These are phyloP conservation scores for Penicillium oxalicum DNA, from an alignment of 2,329 filamentous ascomycete genomes.

Conservation along the genomic window DNA sequence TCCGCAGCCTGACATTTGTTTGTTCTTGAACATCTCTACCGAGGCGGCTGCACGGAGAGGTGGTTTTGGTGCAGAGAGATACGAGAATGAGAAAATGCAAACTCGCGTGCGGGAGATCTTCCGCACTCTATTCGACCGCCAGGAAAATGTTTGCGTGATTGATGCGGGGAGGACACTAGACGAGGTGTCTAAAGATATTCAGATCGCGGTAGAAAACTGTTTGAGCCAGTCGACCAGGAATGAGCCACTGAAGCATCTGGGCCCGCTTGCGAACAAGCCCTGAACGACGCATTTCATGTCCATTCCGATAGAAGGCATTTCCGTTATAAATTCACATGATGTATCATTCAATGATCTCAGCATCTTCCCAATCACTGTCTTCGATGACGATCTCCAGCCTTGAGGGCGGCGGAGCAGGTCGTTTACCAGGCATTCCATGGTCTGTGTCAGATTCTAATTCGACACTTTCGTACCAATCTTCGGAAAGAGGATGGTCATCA, in stretches of 20 bases:
- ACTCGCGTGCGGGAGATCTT: constrained; percentile 70
- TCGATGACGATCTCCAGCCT: constrained; percentile 45
- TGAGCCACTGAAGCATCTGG: constrained; percentile 33
- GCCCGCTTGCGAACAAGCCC: constrained; percentile 22
- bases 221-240: constrained; percentile 29
- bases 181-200: constrained; percentile 45
- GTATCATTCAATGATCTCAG: constrained; percentile 38
- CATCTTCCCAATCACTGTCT: constrained; percentile 51
- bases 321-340: not conserved
- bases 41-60: constrained; percentile 67
- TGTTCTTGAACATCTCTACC: constrained; percentile 79
- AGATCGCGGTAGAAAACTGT: constrained; percentile 22
- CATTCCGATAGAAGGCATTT: not conserved
- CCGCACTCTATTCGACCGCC: constrained; percentile 44
- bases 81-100: constrained; percentile 82
- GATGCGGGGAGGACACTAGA: constrained; percentile 50
- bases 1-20: constrained; percentile 75
- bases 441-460: constrained; percentile 26
- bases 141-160: constrained; percentile 47
- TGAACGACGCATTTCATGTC: not conserved
- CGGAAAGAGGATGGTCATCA: constrained; percentile 23
- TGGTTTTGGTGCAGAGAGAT: constrained; percentile 84
- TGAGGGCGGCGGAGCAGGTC: constrained; percentile 7
- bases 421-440: constrained; percentile 7
- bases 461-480: constrained; percentile 30